Conservation (phyloP, 2,329 filamentous ascomycete species). For the Alternaria ventricosa region DNA sequence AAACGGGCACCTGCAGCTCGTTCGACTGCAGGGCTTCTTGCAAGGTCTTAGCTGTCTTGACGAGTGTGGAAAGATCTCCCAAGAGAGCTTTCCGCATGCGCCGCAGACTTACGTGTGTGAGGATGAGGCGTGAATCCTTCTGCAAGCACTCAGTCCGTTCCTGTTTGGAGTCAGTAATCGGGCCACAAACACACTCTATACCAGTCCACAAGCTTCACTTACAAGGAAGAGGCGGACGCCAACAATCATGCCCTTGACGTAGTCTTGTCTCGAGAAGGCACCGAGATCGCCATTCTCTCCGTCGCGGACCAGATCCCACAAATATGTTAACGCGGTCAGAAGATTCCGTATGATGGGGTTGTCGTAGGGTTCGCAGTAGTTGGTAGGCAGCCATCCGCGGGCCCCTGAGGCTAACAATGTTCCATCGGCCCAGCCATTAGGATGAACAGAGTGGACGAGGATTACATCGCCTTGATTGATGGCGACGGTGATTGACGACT, state of each 20-base stretch:
- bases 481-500: conserved; percentile 73
- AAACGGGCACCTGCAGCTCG: conserved; percentile 57
- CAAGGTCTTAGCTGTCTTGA: conserved; percentile 85
- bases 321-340: conserved; percentile 83
- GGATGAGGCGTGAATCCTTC: conserved; percentile 76
- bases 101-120: conserved; percentile 76
- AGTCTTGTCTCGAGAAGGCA: conserved; percentile 88
- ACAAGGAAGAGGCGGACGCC: conserved; percentile 90
- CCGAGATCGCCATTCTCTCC: conserved; percentile 76
- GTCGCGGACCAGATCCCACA: conserved; percentile 88
- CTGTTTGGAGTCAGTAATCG: conserved; percentile 54
- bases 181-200: background rate
- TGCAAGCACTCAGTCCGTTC: conserved; percentile 89
- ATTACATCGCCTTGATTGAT: conserved; percentile 91
- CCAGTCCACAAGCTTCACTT: conserved; percentile 48
- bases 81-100: conserved; percentile 85
- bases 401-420: conserved; percentile 85
- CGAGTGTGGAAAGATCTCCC: conserved; percentile 85
- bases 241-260: conserved; percentile 91
- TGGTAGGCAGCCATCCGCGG: conserved; percentile 94
- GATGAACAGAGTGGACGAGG: conserved; percentile 93
- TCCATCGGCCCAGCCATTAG: conserved; percentile 98
- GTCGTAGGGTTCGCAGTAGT: conserved; percentile 96
- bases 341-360: conserved; percentile 85
- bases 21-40: conserved; percentile 70